Conservation (phyloP, 176 grass and related monocot genomes). For the Thalia dealbata region DNA sequence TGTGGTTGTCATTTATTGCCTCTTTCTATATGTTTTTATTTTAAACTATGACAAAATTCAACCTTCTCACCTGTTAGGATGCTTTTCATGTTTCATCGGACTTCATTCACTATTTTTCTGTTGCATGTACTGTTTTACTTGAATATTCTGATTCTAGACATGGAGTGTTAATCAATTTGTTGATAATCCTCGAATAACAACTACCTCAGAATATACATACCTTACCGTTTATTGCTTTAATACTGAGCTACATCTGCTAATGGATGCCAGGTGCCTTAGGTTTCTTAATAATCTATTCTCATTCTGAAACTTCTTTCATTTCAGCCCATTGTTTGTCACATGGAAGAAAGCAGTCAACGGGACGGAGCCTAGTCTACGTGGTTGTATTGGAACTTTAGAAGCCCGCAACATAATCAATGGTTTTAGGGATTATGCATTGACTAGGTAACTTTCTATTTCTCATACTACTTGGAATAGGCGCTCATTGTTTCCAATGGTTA, state of each 20-base stretch:
- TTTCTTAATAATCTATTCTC: neutral
- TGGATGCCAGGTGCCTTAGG: neutral
- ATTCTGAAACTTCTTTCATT: slow-evolving; percentile 19
- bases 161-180: too few relatives aligned
- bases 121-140: too few relatives aligned
- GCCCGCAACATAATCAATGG: slow-evolving; percentile 66
- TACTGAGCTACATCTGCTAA: neutral
- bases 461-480: neutral
- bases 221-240: neutral
- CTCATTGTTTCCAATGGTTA: neutral
- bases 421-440: slow-evolving; percentile 83
- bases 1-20: too few relatives aligned
- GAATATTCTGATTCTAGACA: too few relatives aligned
- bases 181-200: neutral
- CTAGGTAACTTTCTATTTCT: slow-evolving; percentile 42
- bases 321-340: slow-evolving; percentile 97
- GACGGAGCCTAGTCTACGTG: slow-evolving; percentile 72
- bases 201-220: neutral
- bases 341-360: slow-evolving; percentile 97
- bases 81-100: too few relatives aligned
- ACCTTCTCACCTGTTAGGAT: too few relatives aligned
- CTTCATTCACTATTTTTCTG: too few relatives aligned
- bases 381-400: slow-evolving; percentile 96
- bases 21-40: too few relatives aligned
- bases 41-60: too few relatives aligned